phyloP scores from a whole-genome alignment of 2,329 filamentous ascomycete genomes.

The Fusarium albidum region DNA sequence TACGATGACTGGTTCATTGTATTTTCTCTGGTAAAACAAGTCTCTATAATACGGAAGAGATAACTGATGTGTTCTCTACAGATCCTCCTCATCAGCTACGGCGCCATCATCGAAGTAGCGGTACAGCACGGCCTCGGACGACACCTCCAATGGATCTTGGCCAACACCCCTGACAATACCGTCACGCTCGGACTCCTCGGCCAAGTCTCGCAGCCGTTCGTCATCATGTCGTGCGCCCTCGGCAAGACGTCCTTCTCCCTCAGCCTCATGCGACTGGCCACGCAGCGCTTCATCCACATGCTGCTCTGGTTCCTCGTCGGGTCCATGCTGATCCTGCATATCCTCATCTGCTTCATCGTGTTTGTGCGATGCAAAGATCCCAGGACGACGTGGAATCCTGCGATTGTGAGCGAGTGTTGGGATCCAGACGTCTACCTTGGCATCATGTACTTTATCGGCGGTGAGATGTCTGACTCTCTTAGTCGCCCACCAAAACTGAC shows the following conservation, averaged over 20 bases:
- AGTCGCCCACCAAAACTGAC: rapidly evolving
- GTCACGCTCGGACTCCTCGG: slow-evolving; percentile 19
- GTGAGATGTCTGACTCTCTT: background rate
- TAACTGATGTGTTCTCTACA: background rate
- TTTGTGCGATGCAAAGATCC: slow-evolving; percentile 27
- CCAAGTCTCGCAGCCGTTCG: slow-evolving; percentile 24
- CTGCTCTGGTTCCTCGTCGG: slow-evolving; percentile 26
- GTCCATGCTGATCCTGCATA: slow-evolving; percentile 20
- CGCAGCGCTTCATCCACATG: slow-evolving; percentile 16
- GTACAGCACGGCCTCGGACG: slow-evolving; percentile 26
- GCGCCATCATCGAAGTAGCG: slow-evolving; percentile 20
- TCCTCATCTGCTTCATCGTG: slow-evolving; percentile 20
- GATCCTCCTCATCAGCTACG: slow-evolving; percentile 24
- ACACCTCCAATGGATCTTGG: slow-evolving; percentile 20
- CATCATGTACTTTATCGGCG: slow-evolving; percentile 26
- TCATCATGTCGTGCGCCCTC: slow-evolving; percentile 26
- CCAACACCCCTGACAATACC: slow-evolving; percentile 10
- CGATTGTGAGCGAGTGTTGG: slow-evolving; percentile 28
- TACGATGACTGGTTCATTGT: slow-evolving; percentile 28
- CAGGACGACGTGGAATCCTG: slow-evolving; percentile 24
- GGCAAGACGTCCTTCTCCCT: slow-evolving; percentile 30
- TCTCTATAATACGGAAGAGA: background rate
- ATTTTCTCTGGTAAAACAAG: slow-evolving; percentile 6
- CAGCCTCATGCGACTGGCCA: slow-evolving; percentile 27
- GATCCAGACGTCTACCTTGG: slow-evolving; percentile 21